Evolutionary conservation across 2,329 filamentous ascomycete species (phyloP).

Genomic region (Clonostachys rosea): DNA sequence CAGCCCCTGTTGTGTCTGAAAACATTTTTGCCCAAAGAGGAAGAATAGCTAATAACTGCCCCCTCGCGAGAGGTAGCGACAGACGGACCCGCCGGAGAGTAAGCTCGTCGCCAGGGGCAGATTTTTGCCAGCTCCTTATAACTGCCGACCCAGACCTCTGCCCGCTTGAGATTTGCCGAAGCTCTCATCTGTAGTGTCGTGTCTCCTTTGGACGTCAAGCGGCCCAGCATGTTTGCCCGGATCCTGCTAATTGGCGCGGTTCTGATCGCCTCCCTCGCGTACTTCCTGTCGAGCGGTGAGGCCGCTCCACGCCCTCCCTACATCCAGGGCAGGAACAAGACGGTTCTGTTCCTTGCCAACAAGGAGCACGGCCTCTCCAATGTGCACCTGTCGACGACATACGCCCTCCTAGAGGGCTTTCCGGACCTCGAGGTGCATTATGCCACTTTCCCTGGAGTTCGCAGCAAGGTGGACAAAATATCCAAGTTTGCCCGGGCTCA

Average conservation of each 20-base stretch:
- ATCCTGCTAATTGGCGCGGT: background rate
- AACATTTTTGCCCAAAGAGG: no score
- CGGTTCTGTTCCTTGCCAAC: slow-evolving; percentile 25
- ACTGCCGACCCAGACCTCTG: no score
- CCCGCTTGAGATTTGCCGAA: no score
- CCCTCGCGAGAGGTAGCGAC: no score
- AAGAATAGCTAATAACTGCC: no score
- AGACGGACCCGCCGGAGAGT: no score
- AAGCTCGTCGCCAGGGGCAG: no score
- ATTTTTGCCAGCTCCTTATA: no score
- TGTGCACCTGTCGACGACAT: slow-evolving; percentile 25
- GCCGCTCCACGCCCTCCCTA: background rate
- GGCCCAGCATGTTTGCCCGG: background rate
- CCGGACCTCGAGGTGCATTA: slow-evolving; percentile 25
- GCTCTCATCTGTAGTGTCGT: no score
- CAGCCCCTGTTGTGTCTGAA: no score
- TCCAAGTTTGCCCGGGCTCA: slow-evolving; percentile 6
- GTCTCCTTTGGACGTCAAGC: no score
- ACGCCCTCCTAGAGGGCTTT: slow-evolving; percentile 21
- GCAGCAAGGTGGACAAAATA: slow-evolving; percentile 4
- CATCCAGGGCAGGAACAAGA: slow-evolving; percentile 15
- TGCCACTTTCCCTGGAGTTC: slow-evolving; percentile 19
- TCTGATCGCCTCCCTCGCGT: background rate
- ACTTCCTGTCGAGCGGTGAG: background rate
- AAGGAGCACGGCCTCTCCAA: slow-evolving; percentile 26